Conservation (phyloP, 2,329 filamentous ascomycete species). For the Epichloe sibirici region DNA sequence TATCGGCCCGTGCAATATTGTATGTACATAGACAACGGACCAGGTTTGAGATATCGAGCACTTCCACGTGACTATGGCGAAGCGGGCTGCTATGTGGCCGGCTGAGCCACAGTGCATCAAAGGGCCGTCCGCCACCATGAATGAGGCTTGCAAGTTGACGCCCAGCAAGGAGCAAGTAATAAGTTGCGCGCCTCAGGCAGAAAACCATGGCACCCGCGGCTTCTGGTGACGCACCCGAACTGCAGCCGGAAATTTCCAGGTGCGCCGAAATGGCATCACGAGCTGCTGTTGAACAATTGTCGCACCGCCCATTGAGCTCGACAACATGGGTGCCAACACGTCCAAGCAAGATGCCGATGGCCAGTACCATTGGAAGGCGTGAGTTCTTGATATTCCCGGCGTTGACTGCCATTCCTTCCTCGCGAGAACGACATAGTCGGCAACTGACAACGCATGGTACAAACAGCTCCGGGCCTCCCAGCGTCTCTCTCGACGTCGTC, state of each 20-base stretch:
- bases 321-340: constrained; percentile 43
- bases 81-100: neutral
- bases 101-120: constrained; percentile 3
- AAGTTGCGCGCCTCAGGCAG: constrained; percentile 19
- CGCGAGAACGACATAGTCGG: neutral
- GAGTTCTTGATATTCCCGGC: constrained; percentile 17
- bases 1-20: neutral
- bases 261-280: constrained; percentile 13
- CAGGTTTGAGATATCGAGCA: no score
- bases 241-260: constrained; percentile 23
- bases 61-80: no score
- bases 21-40: no score
- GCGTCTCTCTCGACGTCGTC: constrained; percentile 68
- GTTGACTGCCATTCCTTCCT: neutral
- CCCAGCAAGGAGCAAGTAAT: neutral
- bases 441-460: neutral
- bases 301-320: constrained; percentile 23
- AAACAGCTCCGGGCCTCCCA: constrained; percentile 32
- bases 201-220: constrained; percentile 2
- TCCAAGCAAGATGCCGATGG: constrained; percentile 33
- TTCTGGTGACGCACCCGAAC: constrained; percentile 20
- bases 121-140: constrained; percentile 4
- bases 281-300: constrained; percentile 17
- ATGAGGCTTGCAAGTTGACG: neutral
- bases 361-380: constrained; percentile 43